These are phyloP conservation scores for Suillus luteus DNA, from an alignment of 768 basidiomycete species.

Conservation along the genomic window DNA sequence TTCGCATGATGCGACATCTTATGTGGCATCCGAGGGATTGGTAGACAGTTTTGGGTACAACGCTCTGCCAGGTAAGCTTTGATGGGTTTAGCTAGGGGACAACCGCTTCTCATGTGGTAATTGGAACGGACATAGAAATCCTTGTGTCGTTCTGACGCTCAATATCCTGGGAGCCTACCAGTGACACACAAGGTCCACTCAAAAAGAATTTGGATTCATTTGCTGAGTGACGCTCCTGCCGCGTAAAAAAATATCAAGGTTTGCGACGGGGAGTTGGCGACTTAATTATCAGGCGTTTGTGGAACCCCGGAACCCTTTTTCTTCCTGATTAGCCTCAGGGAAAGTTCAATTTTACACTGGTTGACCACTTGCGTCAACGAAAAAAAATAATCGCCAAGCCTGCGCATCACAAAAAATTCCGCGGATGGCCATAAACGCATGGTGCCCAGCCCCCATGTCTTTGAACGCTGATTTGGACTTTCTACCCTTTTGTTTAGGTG, in stretches of 20 bases:
- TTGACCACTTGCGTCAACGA: not conserved
- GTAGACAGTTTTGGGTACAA: not conserved
- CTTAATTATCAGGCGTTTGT: constrained; percentile 3
- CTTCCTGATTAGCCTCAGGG: not conserved
- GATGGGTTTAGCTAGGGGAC: not conserved
- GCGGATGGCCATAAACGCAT: not conserved
- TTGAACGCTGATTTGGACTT: not conserved
- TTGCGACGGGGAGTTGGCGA: not conserved
- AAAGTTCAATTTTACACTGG: not conserved
- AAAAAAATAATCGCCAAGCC: not conserved
- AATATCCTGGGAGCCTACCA: not conserved
- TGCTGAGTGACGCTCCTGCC: not conserved
- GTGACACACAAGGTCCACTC: not conserved
- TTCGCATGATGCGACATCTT: not conserved
- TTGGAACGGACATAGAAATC: not conserved
- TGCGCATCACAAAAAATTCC: not conserved
- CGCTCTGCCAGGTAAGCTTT: not conserved
- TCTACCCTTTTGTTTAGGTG: not conserved
- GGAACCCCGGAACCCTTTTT: not conserved
- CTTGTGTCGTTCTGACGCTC: not conserved
- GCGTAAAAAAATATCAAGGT: not conserved
- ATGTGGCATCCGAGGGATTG: not conserved
- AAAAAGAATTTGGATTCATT: not conserved
- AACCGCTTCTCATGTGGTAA: not conserved
- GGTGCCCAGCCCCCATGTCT: not conserved